These are phyloP conservation scores for Venustampulla echinocandica DNA, from an alignment of 495 filamentous ascomycete genomes.

Conservation along the genomic window DNA sequence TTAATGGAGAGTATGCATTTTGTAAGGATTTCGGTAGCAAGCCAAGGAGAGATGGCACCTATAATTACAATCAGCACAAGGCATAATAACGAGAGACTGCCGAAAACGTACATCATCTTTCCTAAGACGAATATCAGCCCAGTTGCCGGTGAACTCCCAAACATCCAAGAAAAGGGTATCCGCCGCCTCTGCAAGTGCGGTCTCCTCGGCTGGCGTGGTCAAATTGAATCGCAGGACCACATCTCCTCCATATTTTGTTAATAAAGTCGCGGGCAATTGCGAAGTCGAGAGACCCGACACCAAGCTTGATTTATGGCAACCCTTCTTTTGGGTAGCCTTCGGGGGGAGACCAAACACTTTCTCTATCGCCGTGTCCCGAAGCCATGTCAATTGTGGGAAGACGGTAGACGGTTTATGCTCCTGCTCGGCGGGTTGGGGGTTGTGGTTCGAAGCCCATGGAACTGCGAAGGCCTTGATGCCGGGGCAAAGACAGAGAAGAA, in stretches of 20 bases:
- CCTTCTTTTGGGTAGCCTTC: constrained; percentile 17
- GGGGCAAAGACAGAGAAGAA: constrained; percentile 4
- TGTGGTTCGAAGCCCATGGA: constrained; percentile 15
- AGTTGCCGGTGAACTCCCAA: constrained; percentile 75
- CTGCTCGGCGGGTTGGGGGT: constrained; percentile 5
- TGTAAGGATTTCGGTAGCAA: constrained; percentile 71
- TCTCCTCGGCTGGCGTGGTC: constrained; percentile 57
- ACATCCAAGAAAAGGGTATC: constrained; percentile 77
- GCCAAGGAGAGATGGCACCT: constrained; percentile 72
- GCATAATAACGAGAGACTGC: neutral
- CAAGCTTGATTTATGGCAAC: constrained; percentile 12
- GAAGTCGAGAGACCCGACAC: constrained; percentile 16
- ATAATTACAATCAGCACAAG: constrained; percentile 6
- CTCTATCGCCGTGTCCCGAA: constrained; percentile 58
- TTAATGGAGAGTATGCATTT: constrained; percentile 61
- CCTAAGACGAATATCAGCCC: constrained; percentile 78
- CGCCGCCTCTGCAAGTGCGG: constrained; percentile 62
- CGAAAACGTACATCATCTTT: constrained; percentile 57
- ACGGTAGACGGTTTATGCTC: constrained; percentile 12
- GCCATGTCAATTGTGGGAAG: constrained; percentile 39
- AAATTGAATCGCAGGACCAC: constrained; percentile 85
- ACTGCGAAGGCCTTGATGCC: constrained; percentile 19
- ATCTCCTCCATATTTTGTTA: constrained; percentile 66
- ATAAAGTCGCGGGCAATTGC: constrained; percentile 38
- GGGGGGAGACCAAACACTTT: constrained; percentile 50